A percentile compares a stretch with the other conserved stretches of the same genome.
Conservation (phyloP, 169 alveolate species). For the Neospora caninum region DNA sequence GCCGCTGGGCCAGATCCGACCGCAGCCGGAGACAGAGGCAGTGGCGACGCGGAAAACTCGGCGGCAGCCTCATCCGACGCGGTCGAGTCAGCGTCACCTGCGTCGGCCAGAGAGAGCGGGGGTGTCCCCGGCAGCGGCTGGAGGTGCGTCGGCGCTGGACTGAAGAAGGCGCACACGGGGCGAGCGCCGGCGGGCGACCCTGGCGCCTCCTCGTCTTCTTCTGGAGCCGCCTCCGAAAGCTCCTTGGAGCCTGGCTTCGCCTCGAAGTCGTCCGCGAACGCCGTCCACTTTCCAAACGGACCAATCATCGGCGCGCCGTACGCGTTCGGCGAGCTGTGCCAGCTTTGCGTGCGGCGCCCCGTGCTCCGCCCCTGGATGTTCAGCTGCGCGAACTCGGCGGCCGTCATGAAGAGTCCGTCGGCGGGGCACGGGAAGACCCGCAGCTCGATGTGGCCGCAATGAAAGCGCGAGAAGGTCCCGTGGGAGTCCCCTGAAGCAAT, state of each 20-base stretch:
- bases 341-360: background rate
- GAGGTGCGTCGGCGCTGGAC: background rate
- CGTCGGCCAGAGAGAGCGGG: no score
- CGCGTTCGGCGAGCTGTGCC: background rate
- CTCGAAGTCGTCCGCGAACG: conserved; percentile 26
- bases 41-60: background rate
- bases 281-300: conserved; percentile 35
- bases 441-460: conserved; percentile 13
- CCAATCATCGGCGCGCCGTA: conserved; percentile 51
- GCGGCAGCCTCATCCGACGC: background rate
- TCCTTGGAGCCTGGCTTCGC: background rate
- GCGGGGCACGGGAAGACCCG: background rate
- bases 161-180: conserved; percentile 14
- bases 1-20: background rate
- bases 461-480: background rate
- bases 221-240: background rate
- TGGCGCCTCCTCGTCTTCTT: background rate
- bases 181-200: background rate
- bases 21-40: background rate
- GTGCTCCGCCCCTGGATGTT: background rate
- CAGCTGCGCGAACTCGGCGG: background rate
- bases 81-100: background rate
- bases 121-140: conserved; percentile 1
- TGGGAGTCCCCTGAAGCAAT: background rate
- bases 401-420: conserved; percentile 7